Base-by-base conservation (phyloP, 352 stramenopile genomes). In the Phytophthora citrophthora region DNA sequence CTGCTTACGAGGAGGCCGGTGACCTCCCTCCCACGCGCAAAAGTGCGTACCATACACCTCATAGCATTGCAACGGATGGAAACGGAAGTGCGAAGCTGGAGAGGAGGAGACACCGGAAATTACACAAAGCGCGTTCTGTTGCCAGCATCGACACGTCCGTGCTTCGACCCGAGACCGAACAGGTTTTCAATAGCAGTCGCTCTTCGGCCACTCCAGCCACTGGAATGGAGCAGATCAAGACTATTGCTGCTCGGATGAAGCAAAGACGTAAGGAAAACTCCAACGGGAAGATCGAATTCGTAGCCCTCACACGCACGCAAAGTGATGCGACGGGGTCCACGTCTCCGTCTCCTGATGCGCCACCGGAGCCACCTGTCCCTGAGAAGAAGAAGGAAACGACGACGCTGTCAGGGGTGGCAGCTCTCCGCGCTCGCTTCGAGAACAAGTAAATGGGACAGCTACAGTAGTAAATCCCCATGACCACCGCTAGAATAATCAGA, bases 401-500 rank as follows among this genome's bases (percentile, higher is more conserved):
- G 68, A 69, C 47, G 40, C 44, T 83, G 27, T 81, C 73, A 13
- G 86, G 86, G 3, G 83, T 94, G 5, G 86, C 86, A 24, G 86
- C 86, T 32, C 60, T 94, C 7, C 86, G 86, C 8, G 83, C 86
- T 48, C 78, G 86, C 26, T 94, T 94, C 40, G 86, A 94, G 60
- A 79, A 86, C 69, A 72, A 70, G 52, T 82, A 53, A 77, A 40
- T 11, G 39, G 20, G 54, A 54, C 29, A 58, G 29, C 13, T 41
- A 41, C 36, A 34, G 24, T 63, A 63, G 31, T 60, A 55, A 36
- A 11, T 16, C 18, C 4, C 27, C 23, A 63, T 29, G 23, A 27
- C 43, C 41, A 52, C 29, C 16, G 16, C 27, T 51, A 46, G 29
- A n/a, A 61, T 24, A 47, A 29, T 13, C 15, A 54, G 31, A 61